These are phyloP conservation scores for Plasmodium blacklocki DNA, from an alignment of 169 alveolate genomes.

Conservation along the genomic window DNA sequence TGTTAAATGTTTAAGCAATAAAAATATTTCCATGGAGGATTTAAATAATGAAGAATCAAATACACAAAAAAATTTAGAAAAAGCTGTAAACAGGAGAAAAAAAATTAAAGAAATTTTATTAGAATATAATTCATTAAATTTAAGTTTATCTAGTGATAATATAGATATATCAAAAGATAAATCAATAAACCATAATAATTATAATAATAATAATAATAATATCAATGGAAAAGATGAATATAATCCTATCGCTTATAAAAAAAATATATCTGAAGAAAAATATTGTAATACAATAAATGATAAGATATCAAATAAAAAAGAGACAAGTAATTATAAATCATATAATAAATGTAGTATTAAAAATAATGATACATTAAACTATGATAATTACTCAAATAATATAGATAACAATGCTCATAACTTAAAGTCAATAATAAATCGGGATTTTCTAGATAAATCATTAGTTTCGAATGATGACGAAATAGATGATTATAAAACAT, in stretches of 20 bases:
- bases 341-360: neutral
- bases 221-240: constrained; percentile 6
- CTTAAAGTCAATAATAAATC: constrained; percentile 16
- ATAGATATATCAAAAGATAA: constrained; percentile 34
- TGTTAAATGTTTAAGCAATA: constrained; percentile 12
- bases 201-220: constrained; percentile 5
- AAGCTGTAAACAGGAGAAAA: constrained; percentile 72
- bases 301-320: neutral
- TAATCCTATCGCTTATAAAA: neutral
- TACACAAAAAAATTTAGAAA: constrained; percentile 58
- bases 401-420: neutral
- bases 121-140: constrained; percentile 64
- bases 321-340: neutral
- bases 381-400: constrained; percentile 8
- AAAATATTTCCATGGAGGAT: constrained; percentile 10
- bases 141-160: constrained; percentile 36
- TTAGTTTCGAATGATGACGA: constrained; percentile 45
- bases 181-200: constrained; percentile 24
- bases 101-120: constrained; percentile 57
- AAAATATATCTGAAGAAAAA: constrained; percentile 6
- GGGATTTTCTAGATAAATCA: constrained; percentile 5
- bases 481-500: constrained; percentile 62
- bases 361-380: neutral
- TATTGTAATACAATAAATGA: neutral
- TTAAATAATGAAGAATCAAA: constrained; percentile 26